phyloP scores from a whole-genome alignment of 306 rosid genomes.

The Neltuma alba region DNA sequence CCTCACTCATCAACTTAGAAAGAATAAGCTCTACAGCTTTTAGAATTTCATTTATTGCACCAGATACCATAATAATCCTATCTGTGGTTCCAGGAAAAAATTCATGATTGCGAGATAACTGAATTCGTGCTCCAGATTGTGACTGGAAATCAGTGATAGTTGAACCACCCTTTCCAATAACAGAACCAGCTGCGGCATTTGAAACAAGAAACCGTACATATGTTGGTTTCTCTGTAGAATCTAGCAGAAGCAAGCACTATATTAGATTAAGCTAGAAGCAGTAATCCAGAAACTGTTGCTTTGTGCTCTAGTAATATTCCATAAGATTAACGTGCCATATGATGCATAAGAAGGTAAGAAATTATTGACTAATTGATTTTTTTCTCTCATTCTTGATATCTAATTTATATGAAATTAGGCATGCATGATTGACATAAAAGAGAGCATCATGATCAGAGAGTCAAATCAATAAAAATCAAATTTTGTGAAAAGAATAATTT shows the following conservation, averaged over 20 bases:
- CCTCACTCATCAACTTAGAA: slow-evolving; percentile 93
- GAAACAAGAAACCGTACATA: slow-evolving; percentile 94
- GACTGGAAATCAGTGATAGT: slow-evolving; percentile 99
- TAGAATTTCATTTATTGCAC: slow-evolving; percentile 70
- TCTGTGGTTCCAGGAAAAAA: slow-evolving; percentile 99
- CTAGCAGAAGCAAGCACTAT: slow-evolving; percentile 52
- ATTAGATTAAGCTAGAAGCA: slow-evolving; percentile 26
- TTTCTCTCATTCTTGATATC: neutral
- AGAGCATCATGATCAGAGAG: neutral
- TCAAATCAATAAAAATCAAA: neutral
- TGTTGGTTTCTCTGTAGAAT: slow-evolving; percentile 80
- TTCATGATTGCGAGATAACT: slow-evolving; percentile 92
- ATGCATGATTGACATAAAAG: neutral
- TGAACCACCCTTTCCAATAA: slow-evolving; percentile 99
- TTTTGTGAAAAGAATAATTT: neutral
- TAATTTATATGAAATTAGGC: neutral
- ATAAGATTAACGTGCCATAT: neutral
- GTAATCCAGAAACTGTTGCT: neutral
- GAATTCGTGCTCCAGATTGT: slow-evolving; percentile 98
- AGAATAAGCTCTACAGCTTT: slow-evolving; percentile 93
- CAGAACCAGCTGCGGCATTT: slow-evolving; percentile 99
- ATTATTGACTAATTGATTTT: neutral
- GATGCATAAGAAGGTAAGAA: neutral
- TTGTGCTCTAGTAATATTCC: neutral
- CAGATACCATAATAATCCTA: slow-evolving; percentile 97